Evolutionary conservation across 2,329 filamentous ascomycete species (phyloP).

Genomic region (Colletotrichum magnum): DNA sequence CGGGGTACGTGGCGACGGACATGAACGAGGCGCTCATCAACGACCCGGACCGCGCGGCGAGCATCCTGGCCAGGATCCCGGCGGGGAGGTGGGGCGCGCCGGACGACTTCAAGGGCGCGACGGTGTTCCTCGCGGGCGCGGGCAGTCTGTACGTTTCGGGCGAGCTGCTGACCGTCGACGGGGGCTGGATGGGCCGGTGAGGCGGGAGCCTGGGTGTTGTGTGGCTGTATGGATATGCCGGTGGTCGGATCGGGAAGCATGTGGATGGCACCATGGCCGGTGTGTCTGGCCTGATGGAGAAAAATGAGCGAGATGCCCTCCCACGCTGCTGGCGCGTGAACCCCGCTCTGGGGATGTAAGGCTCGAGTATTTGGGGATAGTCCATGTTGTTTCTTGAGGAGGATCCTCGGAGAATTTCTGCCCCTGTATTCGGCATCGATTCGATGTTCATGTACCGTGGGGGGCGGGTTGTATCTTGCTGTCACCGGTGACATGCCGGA

Average conservation of each 20-base stretch:
- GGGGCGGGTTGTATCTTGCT: too few species aligned
- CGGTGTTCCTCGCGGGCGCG: conserved; percentile 82
- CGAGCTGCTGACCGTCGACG: conserved; percentile 86
- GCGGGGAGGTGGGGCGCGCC: conserved; percentile 86
- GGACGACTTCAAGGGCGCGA: conserved; percentile 88
- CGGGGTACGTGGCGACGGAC: conserved; percentile 92
- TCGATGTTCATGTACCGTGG: too few species aligned
- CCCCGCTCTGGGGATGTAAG: not conserved
- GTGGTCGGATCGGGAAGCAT: not conserved
- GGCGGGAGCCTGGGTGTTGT: not conserved
- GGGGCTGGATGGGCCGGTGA: conserved; percentile 92
- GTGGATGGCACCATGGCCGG: not conserved
- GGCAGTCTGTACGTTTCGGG: conserved; percentile 86
- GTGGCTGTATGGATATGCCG: not conserved
- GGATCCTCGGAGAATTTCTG: too few species aligned
- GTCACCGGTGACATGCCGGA: too few species aligned
- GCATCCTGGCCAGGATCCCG: conserved; percentile 85
- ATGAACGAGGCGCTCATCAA: conserved; percentile 90
- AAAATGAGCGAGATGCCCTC: conserved; percentile 14
- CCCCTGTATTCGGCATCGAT: too few species aligned
- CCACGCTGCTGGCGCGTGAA: not conserved
- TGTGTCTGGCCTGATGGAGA: not conserved
- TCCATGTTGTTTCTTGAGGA: too few species aligned
- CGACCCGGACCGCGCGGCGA: conserved; percentile 76
- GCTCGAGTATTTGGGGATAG: not conserved